phyloP scores from a whole-genome alignment of 2,329 filamentous ascomycete genomes.

The Seiridium cupressi region DNA sequence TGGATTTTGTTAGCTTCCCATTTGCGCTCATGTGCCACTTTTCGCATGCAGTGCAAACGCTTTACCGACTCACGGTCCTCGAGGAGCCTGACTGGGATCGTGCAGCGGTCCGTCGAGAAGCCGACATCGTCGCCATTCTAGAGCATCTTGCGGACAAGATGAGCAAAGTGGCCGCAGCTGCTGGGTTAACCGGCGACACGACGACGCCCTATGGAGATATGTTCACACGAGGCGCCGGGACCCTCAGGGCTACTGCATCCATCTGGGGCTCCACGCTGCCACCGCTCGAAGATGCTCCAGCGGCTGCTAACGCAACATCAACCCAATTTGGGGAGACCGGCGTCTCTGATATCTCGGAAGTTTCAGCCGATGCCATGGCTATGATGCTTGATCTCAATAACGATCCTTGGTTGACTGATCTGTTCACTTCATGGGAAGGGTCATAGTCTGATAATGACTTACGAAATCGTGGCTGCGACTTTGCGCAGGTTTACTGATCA shows the following conservation, averaged over 20 bases:
- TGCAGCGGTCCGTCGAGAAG: slow-evolving; percentile 10
- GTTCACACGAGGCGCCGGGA: background rate
- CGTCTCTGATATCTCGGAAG: background rate
- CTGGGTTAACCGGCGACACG: slow-evolving; percentile 16
- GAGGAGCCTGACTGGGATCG: slow-evolving; percentile 27
- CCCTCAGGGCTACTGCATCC: background rate
- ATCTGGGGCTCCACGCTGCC: slow-evolving; percentile 1
- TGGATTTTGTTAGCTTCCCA: slow-evolving; percentile 18
- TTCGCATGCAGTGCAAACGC: slow-evolving; percentile 21
- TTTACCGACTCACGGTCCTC: slow-evolving; percentile 24
- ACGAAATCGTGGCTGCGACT: no score
- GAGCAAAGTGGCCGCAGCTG: slow-evolving; percentile 15
- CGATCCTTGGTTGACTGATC: slow-evolving; percentile 8
- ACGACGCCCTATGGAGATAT: background rate
- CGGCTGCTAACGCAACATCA: background rate
- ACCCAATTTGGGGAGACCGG: background rate
- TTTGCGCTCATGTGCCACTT: slow-evolving; percentile 23
- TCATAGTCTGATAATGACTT: background rate
- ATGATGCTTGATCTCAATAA: slow-evolving; percentile 7
- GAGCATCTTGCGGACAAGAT: slow-evolving; percentile 15
- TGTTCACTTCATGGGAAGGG: slow-evolving; percentile 7
- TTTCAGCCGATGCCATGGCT: background rate
- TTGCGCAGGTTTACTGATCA: no score
- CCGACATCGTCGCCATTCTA: slow-evolving; percentile 20
- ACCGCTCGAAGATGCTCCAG: background rate